Conservation (phyloP, 768 basidiomycete genomes). For the Phlebiopsis gigantea region DNA sequence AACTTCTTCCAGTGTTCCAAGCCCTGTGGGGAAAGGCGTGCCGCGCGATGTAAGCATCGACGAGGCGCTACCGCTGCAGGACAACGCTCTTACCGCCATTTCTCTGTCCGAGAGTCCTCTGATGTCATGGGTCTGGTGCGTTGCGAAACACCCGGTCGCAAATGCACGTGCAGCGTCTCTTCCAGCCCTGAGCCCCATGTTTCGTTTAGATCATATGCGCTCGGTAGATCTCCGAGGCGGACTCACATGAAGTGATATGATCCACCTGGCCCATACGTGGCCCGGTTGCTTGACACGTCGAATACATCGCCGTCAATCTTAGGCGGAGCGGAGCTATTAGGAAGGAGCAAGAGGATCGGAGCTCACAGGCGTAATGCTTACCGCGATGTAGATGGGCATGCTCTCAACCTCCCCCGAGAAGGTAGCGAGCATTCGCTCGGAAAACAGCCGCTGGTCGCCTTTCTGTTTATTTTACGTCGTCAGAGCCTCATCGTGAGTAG, state of each 20-base stretch:
- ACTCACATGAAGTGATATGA: slow-evolving; percentile 70
- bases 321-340: slow-evolving; percentile 4
- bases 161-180: slow-evolving; percentile 89
- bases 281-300: slow-evolving; percentile 76
- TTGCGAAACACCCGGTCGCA: slow-evolving; percentile 89
- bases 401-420: slow-evolving; percentile 67
- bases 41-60: neutral
- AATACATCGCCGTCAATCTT: slow-evolving; percentile 92
- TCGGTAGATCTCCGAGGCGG: slow-evolving; percentile 11
- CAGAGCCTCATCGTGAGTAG: neutral
- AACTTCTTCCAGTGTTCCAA: slow-evolving; percentile 88
- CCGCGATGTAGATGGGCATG: slow-evolving; percentile 81
- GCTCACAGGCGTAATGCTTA: slow-evolving; percentile 32
- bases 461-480: slow-evolving; percentile 26
- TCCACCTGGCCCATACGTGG: slow-evolving; percentile 85
- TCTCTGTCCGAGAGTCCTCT: slow-evolving; percentile 75
- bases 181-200: slow-evolving; percentile 51
- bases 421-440: slow-evolving; percentile 57
- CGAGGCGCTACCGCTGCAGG: neutral
- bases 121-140: slow-evolving; percentile 87
- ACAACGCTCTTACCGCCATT: slow-evolving; percentile 41
- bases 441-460: slow-evolving; percentile 65
- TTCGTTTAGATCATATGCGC: neutral
- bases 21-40: slow-evolving; percentile 41
- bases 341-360: neutral